Base-by-base conservation (phyloP, 2,329 filamentous ascomycete species). In the Verticillium albo-atrum region DNA sequence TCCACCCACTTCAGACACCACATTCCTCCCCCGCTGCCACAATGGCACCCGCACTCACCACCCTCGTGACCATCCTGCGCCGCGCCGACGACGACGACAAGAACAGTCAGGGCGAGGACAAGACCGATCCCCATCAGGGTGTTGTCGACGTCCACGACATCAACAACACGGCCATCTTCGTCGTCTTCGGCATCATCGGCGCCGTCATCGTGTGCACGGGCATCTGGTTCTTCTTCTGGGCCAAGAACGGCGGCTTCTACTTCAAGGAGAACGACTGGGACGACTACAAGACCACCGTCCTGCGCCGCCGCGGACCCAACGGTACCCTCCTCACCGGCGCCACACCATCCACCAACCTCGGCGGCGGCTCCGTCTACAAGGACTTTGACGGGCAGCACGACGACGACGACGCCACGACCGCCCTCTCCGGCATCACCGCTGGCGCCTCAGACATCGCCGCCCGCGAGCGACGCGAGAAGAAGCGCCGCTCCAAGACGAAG, bases 191-290 rank as follows among this genome's bases (percentile, higher is more conserved):
- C 12, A 73, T 97, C 20, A 86, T 98, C 57, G 92, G 91, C 34
- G 87, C 87, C 1, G 85, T 78, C 32, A 89, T 98, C 70, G 89
- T 95, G 26, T 61, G 90, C 3, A 84, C 81, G 0, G 85, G 82
- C 26, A 92, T 98, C 70, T 99, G 95, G 93, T 97, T 99, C 83
- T 98, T 99, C 83, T 96, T 96, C 82, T 96, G 91, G 90, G 94
- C 94, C 60, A 94, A 90, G 77, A 97, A 98, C 68, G 95, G 95
- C 62, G 95, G 95, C 15, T 97, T 98, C 78, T 79, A 90, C 64
- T 98, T 92, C 82, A 83, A 84, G 54, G 79, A 96, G 63, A 82
- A 86, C 35, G 95, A 99, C 75, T 99, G 95, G 94, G 94, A 98
- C 6, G 95, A 99, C 70, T 99, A 99, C 85, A 98, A 98, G 74